Base-by-base conservation (phyloP, 768 basidiomycete genomes). In the Boletus tomentosulus region DNA sequence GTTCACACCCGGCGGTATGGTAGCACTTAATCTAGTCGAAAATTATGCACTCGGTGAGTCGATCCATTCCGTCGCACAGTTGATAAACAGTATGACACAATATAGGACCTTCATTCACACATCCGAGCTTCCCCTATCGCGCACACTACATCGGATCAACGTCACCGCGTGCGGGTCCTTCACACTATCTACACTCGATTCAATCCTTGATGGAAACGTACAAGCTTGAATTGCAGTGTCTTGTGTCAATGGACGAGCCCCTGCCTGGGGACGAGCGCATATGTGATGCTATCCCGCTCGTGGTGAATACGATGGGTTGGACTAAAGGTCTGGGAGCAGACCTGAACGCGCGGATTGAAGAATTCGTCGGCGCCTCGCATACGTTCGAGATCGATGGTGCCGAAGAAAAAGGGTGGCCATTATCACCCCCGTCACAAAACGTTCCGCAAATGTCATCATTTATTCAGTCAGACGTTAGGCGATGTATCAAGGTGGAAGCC, bases 301-400 rank as follows among this genome's bases (percentile, higher is more conserved):
- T 98, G 15, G 81, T 98, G 49, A 99, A 98, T 66, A 98, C 91
- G 0, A 95, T 96, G 84, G 96, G 96, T 2, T 99, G 96, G 96
- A 81, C 81, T 6, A 98, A 95, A 67, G 96, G 96, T 7, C 81
- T 97, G 3, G 96, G 96, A 3, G 86, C 83, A 15, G 90, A 96
- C 61, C 72, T 98, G 11, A 80, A 83, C 2, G 66, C 66, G 13
- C 80, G 80, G 57, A 86, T 99, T 46, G 86, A 94, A 60, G 79
- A 79, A 10, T 71, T 84, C 33, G 71, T 83, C 5, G 74, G 79
- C 24, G 82, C 90, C 82, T 70, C 63, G 5, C 57, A 71, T 41
- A 46, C 57, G 8, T 66, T 71, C 33, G 57, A 62, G 16, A 56
- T 71, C 1, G 58, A 59, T 8, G 61, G 57, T 6, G 16, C 45